These are phyloP conservation scores for Yamadazyma olivae DNA, from an alignment of 805 yeast genomes.

Conservation along the genomic window DNA sequence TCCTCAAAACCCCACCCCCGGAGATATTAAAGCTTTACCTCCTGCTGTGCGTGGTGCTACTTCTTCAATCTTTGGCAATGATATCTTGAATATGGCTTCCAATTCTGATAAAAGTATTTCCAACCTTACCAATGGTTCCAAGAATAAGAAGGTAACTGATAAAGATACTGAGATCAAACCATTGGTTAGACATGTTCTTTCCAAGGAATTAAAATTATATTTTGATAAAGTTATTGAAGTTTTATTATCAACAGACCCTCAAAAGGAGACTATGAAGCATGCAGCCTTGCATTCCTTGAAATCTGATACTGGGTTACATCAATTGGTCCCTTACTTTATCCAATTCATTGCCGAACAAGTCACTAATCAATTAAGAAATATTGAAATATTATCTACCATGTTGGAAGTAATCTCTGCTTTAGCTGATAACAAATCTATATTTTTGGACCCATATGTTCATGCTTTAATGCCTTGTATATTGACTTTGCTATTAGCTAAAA, in stretches of 20 bases:
- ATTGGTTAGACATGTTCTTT: conserved; percentile 88
- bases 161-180: conserved; percentile 74
- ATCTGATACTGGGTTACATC: conserved; percentile 95
- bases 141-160: conserved; percentile 13
- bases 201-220: conserved; percentile 90
- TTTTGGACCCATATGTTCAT: conserved; percentile 93
- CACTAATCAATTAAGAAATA: conserved; percentile 77
- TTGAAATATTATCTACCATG: conserved; percentile 74
- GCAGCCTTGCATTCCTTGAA: conserved; percentile 85
- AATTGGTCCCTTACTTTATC: conserved; percentile 91
- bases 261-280: conserved; percentile 55
- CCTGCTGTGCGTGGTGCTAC: conserved; percentile 81
- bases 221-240: conserved; percentile 89
- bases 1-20: conserved; percentile 88
- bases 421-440: conserved; percentile 76
- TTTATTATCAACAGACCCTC: conserved; percentile 54
- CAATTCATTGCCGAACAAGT: conserved; percentile 96
- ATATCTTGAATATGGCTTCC: conserved; percentile 29
- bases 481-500: conserved; percentile 83
- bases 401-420: conserved; percentile 84
- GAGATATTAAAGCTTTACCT: conserved; percentile 74
- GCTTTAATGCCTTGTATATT: conserved; percentile 95
- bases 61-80: conserved; percentile 44
- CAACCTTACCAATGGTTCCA: conserved; percentile 10
- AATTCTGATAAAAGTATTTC: conserved; percentile 6